These are phyloP conservation scores for Tuber microsphaerosporum DNA, from an alignment of 495 filamentous ascomycete species.

Conservation along the genomic window DNA sequence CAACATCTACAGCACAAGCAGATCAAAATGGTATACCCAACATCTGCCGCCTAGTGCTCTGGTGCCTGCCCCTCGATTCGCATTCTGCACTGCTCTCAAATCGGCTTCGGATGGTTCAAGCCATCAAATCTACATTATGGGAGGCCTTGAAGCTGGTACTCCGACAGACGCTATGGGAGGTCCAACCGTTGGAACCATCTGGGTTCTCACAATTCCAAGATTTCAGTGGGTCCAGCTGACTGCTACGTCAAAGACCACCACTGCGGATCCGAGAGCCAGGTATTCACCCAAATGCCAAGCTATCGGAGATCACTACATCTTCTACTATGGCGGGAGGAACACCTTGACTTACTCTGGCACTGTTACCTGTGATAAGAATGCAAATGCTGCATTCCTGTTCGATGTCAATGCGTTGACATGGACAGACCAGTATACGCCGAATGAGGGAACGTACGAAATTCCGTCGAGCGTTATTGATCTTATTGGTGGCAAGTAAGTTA, in stretches of 20 bases:
- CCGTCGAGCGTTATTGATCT: background rate
- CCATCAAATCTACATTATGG: conserved; percentile 3
- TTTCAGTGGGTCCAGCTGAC: conserved; percentile 13
- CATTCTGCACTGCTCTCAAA: conserved; percentile 8
- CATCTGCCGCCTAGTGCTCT: background rate
- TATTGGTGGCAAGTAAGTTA: background rate
- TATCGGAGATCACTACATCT: conserved; percentile 12
- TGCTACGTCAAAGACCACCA: background rate
- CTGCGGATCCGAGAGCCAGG: background rate
- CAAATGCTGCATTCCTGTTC: conserved; percentile 8
- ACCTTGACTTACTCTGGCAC: background rate
- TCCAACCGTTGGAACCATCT: background rate
- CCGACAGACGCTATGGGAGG: background rate
- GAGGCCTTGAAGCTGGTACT: background rate
- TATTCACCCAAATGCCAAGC: conserved; percentile 3
- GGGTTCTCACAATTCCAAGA: conserved; percentile 10
- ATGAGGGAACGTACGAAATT: background rate
- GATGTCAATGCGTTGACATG: conserved; percentile 4
- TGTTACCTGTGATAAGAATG: conserved; percentile 1
- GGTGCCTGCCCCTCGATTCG: conserved; percentile 6
- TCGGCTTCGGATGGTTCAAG: conserved; percentile 5
- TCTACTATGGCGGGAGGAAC: conserved; percentile 18
- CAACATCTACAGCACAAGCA: conserved; percentile 18
- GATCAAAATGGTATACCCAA: conserved; percentile 16
- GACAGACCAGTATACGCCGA: conserved; percentile 8